Conservation (phyloP, 169 alveolate species). For the Cryptosporidium xiaoi region DNA sequence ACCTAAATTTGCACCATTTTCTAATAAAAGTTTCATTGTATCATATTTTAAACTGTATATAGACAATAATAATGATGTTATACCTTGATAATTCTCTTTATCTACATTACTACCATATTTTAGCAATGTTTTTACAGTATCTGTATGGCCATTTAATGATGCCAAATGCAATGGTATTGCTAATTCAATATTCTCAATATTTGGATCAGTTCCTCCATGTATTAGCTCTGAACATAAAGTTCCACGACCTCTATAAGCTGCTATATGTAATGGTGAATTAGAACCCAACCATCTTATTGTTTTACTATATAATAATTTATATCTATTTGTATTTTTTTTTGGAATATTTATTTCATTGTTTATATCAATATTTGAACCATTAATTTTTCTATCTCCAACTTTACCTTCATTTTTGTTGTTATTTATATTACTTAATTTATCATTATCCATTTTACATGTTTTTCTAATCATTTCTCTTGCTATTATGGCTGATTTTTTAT, state of each 20-base stretch:
- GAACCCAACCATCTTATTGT: constrained; percentile 84
- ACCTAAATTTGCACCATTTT: constrained; percentile 78
- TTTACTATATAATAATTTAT: constrained; percentile 79
- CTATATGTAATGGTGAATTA: constrained; percentile 86
- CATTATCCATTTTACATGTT: constrained; percentile 23
- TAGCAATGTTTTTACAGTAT: constrained; percentile 82
- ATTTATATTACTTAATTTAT: not conserved
- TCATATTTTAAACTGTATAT: constrained; percentile 82
- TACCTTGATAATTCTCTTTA: constrained; percentile 82
- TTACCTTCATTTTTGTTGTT: not conserved
- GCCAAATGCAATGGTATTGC: constrained; percentile 91
- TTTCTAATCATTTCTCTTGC: constrained; percentile 74
- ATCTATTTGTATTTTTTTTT: constrained; percentile 41
- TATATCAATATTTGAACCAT: not conserved
- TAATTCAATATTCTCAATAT: constrained; percentile 83
- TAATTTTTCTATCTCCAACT: not conserved
- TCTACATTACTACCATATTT: constrained; percentile 79
- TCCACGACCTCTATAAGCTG: constrained; percentile 86
- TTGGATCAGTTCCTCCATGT: constrained; percentile 83
- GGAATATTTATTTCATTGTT: constrained; percentile 7
- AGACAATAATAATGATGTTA: constrained; percentile 87
- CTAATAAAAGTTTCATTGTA: constrained; percentile 80
- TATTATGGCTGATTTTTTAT: constrained; percentile 62
- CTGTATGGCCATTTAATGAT: constrained; percentile 84
- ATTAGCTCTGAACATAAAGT: constrained; percentile 83